These are phyloP conservation scores for Didymella keratinophila DNA, from an alignment of 2,329 filamentous ascomycete genomes.

Conservation along the genomic window DNA sequence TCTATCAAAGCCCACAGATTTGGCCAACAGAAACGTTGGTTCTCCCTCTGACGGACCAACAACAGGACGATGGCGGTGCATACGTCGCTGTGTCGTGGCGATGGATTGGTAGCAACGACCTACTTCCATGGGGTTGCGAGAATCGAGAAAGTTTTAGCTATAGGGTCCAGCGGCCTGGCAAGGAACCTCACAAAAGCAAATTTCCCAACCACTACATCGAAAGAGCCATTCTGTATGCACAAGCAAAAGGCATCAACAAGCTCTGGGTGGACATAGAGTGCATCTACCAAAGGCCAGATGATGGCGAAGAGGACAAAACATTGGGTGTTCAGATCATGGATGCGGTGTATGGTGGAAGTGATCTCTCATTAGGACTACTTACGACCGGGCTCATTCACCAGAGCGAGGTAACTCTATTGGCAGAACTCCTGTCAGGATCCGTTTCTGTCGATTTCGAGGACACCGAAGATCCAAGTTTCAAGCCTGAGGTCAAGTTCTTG, in stretches of 20 bases:
- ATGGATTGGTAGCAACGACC: slow-evolving; percentile 11
- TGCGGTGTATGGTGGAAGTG: slow-evolving; percentile 26
- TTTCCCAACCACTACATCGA: slow-evolving; percentile 33
- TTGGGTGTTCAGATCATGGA: slow-evolving; percentile 34
- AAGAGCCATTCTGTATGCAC: slow-evolving; percentile 27
- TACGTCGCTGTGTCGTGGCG: slow-evolving; percentile 34
- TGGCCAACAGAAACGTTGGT: not conserved
- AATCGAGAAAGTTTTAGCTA: slow-evolving; percentile 17
- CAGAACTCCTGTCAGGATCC: not conserved
- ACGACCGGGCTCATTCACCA: slow-evolving; percentile 19
- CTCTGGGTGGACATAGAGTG: slow-evolving; percentile 35
- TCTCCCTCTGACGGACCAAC: slow-evolving; percentile 10
- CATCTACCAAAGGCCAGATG: slow-evolving; percentile 29
- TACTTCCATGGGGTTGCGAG: slow-evolving; percentile 1
- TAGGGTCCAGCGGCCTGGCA: slow-evolving; percentile 12
- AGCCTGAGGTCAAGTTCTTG: not conserved
- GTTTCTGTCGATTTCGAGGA: not conserved
- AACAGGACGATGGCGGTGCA: slow-evolving; percentile 5
- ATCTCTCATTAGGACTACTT: slow-evolving; percentile 25
- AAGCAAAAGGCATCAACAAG: slow-evolving; percentile 8
- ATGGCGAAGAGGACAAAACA: slow-evolving; percentile 14
- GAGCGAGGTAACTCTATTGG: not conserved
- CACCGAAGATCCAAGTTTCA: not conserved
- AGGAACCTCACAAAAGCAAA: slow-evolving; percentile 18
- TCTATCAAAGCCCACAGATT: not conserved